Base-by-base conservation (phyloP, 2,329 filamentous ascomycete genomes). In the Pseudogymnoascus sp. region DNA sequence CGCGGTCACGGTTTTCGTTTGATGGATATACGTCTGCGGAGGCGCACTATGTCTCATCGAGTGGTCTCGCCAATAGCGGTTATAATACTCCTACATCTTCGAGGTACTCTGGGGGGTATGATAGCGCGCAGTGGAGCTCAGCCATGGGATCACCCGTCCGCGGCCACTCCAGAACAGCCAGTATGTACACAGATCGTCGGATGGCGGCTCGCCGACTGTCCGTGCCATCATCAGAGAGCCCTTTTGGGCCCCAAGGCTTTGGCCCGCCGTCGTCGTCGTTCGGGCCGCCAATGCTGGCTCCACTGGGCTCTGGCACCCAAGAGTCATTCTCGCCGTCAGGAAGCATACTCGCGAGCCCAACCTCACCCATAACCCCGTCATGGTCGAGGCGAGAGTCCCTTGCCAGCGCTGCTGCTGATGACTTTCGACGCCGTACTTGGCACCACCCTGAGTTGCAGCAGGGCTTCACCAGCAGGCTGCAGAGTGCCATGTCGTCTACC, bases 381-480 rank as follows among this genome's bases (percentile, higher is more conserved):
- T 88, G 85, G 75, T 82, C 83, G 4, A 79, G 88, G 31, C 81
- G 87, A 44, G 89, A 92, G 42, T 89, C 89, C 0, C 78, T 79
- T 2, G 78, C 82, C 8, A 84, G 82, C 8, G 26, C 26, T 61
- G 78, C 80, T 19, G 78, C 83, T 0, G 91, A 96, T 67, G 87
- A 91, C 44, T 90, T 87, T 83, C 86, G 92, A 67, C 82, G 93
- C 66, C 84, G 92, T 62, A 97, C 93, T 2, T 97, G 93, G 93
- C 93, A 97, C 7, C 38, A 42, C 75, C 90, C 91, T 0, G 90
- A 91, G 66, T 89, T 86, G 10, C 79, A 80, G 65, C 82, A 83
- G 15, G 83, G 82, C 67, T 86, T 85, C 66, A 81, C 87, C 13
- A 93, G 90, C 75, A 84, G 88, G 15, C 75, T 96, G 62, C 90